Base-by-base conservation (phyloP, 2,329 filamentous ascomycete genomes). In the Phialocephala sp. region DNA sequence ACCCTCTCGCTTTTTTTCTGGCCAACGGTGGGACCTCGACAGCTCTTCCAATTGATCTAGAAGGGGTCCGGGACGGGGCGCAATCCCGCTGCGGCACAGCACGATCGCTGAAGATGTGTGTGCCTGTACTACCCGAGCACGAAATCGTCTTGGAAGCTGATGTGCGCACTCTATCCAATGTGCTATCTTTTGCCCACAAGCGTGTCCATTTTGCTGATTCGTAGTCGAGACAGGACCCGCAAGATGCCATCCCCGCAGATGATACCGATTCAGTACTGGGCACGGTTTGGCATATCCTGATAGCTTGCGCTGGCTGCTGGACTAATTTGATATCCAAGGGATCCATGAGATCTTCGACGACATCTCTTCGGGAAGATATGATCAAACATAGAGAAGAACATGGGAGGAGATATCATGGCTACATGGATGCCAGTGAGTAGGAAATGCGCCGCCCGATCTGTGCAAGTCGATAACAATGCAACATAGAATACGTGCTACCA, bases 401-500 rank as follows among this genome's bases (percentile, higher is more conserved):
- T 41, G 37, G 37, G 11, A 41, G 37, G 37, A 41, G 37, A 41
- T 41, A 41, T 8, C 37, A 41, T 41, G 37, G 37, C 9, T 41
- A 41, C 15, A 41, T 41, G 37, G 37, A 41, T 41, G 37, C 37
- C 3, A 41, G 37, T 41, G 37, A 41, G 37, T 41, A 41, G 37
- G 37, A 41, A 41, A 41, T 32, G 37, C 37, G 9, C 9, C 9
- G 37, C 37, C 9, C 4, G 37, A 41, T 3, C 9, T 41, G 9
- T 41, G 4, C 11, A 41, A 18, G 11, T 18, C 3, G 15, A 3
- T 41, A 18, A 41, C 37, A 22, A 18, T 20, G 66, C 50, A 60
- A 60, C 20, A 58, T 64, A 24, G 41, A 37, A 15, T 67, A 65
- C 36, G 35, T 24, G 14, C 57, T 65, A 27, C 63, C 59, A 2